These are phyloP conservation scores for Heimioporus sp. DNA, from an alignment of 768 basidiomycete genomes.

Conservation along the genomic window DNA sequence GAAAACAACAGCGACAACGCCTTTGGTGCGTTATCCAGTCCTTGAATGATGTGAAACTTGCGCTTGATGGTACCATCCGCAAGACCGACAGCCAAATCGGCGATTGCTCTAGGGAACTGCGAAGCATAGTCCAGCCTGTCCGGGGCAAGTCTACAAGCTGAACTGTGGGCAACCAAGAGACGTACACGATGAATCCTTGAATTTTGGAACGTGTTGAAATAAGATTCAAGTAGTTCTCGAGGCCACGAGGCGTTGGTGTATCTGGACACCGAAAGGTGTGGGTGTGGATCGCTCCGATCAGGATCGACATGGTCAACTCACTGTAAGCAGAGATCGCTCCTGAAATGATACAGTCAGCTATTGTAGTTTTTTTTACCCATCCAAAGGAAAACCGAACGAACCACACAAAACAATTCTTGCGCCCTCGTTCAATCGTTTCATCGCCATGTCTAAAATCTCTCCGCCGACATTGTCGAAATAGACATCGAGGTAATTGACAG, in stretches of 20 bases:
- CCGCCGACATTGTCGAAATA: conserved; percentile 84
- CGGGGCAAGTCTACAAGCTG: not conserved
- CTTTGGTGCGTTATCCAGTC: conserved; percentile 68
- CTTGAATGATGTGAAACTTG: conserved; percentile 77
- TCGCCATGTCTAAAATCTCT: conserved; percentile 76
- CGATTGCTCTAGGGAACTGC: conserved; percentile 56
- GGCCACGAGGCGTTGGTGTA: conserved; percentile 55
- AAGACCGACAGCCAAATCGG: conserved; percentile 57
- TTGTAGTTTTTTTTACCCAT: not conserved
- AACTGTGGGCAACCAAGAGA: not conserved
- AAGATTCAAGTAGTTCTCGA: conserved; percentile 64
- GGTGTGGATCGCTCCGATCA: not conserved
- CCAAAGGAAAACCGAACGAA: conserved; percentile 31
- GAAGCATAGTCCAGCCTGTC: conserved; percentile 70
- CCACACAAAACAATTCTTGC: conserved; percentile 85
- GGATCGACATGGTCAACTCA: conserved; percentile 34
- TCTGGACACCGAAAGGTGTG: conserved; percentile 37
- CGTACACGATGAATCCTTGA: conserved; percentile 81
- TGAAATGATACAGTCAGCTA: conserved; percentile 26
- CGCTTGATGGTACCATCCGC: conserved; percentile 70
- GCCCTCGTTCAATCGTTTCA: conserved; percentile 70
- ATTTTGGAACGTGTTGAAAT: conserved; percentile 79
- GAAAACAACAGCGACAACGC: conserved; percentile 70
- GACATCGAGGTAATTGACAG: conserved; percentile 76
- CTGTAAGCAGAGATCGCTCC: conserved; percentile 87